phyloP scores from a whole-genome alignment of 495 filamentous ascomycete species.

The Cladorrhinum samala region DNA sequence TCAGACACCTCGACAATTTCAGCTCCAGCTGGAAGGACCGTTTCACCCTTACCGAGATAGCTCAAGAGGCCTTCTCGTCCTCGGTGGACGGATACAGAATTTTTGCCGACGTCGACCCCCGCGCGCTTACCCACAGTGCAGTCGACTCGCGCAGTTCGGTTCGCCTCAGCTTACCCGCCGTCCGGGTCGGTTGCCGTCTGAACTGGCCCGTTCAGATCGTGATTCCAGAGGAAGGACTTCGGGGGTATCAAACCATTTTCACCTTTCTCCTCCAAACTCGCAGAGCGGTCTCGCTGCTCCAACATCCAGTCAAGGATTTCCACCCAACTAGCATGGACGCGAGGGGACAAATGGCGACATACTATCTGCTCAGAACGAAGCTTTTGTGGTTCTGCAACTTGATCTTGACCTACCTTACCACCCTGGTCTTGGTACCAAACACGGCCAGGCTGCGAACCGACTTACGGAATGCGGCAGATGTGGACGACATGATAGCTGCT shows the following conservation, averaged over 20 bases:
- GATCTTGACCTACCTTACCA: slow-evolving; percentile 67
- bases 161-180: slow-evolving; percentile 44
- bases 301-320: slow-evolving; percentile 45
- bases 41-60: slow-evolving; percentile 73
- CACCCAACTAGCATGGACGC: slow-evolving; percentile 15
- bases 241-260: slow-evolving; percentile 62
- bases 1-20: slow-evolving; percentile 67
- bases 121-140: slow-evolving; percentile 24
- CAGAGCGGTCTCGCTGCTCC: slow-evolving; percentile 62
- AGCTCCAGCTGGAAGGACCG: slow-evolving; percentile 70
- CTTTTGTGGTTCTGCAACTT: slow-evolving; percentile 75
- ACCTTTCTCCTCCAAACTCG: slow-evolving; percentile 72
- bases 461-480: slow-evolving; percentile 58
- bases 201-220: slow-evolving; percentile 87
- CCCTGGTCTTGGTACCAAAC: slow-evolving; percentile 59
- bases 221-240: slow-evolving; percentile 54
- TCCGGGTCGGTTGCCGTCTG: slow-evolving; percentile 57
- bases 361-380: slow-evolving; percentile 61
- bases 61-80: slow-evolving; percentile 59
- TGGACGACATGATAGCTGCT: slow-evolving; percentile 72
- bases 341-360: slow-evolving; percentile 34
- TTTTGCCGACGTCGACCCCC: slow-evolving; percentile 44
- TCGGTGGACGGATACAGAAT: slow-evolving; percentile 56
- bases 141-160: slow-evolving; percentile 38
- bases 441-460: slow-evolving; percentile 44